These are phyloP conservation scores for Neoarthrinium moseri DNA, from an alignment of 2,329 filamentous ascomycete genomes.

Conservation along the genomic window DNA sequence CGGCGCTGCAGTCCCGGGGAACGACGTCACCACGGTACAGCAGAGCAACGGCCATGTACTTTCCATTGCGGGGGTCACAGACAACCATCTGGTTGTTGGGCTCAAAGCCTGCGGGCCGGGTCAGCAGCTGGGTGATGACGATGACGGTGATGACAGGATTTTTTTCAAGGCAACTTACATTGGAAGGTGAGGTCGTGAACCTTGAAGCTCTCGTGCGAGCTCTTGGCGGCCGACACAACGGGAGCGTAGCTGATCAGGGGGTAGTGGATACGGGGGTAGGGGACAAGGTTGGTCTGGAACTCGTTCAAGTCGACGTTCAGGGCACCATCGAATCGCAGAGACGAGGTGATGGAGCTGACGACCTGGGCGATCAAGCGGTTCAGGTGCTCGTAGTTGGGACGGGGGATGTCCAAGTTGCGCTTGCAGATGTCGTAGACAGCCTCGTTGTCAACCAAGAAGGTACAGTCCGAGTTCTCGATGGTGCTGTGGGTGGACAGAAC, in stretches of 20 bases:
- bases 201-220: slow-evolving; percentile 85
- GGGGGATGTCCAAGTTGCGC: slow-evolving; percentile 68
- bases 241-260: slow-evolving; percentile 72
- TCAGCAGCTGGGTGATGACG: not conserved
- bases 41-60: slow-evolving; percentile 74
- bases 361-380: slow-evolving; percentile 74
- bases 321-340: slow-evolving; percentile 69
- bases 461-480: slow-evolving; percentile 76
- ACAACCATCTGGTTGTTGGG: slow-evolving; percentile 80
- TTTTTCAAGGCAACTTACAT: slow-evolving; percentile 47
- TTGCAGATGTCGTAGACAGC: slow-evolving; percentile 75
- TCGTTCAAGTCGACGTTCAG: slow-evolving; percentile 75
- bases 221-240: slow-evolving; percentile 71
- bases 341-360: slow-evolving; percentile 73
- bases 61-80: slow-evolving; percentile 71
- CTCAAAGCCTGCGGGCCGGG: slow-evolving; percentile 71
- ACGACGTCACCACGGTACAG: slow-evolving; percentile 72
- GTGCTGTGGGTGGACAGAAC: slow-evolving; percentile 74
- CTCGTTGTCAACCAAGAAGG: slow-evolving; percentile 75
- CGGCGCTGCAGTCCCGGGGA: slow-evolving; percentile 66
- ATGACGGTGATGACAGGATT: slow-evolving; percentile 2
- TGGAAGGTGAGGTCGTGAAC: slow-evolving; percentile 74
- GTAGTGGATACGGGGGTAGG: slow-evolving; percentile 73
- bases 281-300: slow-evolving; percentile 76
- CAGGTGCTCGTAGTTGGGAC: slow-evolving; percentile 68